Conservation (phyloP, 2,329 filamentous ascomycete species). For the Pseudogymnoascus sp. region DNA sequence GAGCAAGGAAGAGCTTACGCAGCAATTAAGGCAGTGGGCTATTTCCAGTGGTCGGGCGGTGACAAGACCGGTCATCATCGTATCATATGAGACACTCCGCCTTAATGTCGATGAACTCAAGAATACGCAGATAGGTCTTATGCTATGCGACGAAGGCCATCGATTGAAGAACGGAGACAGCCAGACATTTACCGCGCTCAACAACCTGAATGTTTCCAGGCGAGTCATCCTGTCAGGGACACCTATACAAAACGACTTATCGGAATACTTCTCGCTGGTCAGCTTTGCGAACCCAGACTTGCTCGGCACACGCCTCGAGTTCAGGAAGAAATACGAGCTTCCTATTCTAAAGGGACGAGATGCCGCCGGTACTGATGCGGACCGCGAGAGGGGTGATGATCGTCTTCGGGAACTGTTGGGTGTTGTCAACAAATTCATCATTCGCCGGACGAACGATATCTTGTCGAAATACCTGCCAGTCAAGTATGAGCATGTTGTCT, state of each 20-base stretch:
- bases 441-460: slow-evolving; percentile 94
- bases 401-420: slow-evolving; percentile 72
- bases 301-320: slow-evolving; percentile 80
- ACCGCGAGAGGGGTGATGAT: slow-evolving; percentile 76
- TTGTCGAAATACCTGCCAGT: slow-evolving; percentile 94
- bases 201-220: slow-evolving; percentile 79
- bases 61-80: slow-evolving; percentile 88
- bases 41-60: slow-evolving; percentile 84
- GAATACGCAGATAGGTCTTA: slow-evolving; percentile 80
- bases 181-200: slow-evolving; percentile 87
- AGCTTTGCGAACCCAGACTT: slow-evolving; percentile 95
- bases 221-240: slow-evolving; percentile 94
- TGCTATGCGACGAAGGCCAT: slow-evolving; percentile 95
- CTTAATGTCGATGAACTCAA: slow-evolving; percentile 86
- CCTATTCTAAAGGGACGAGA: slow-evolving; percentile 89
- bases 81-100: slow-evolving; percentile 93
- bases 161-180: slow-evolving; percentile 94
- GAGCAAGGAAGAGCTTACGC: slow-evolving; percentile 83
- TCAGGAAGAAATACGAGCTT: slow-evolving; percentile 87
- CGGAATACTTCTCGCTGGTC: slow-evolving; percentile 91
- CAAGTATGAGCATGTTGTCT: slow-evolving; percentile 99
- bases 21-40: slow-evolving; percentile 90
- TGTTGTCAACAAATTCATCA: slow-evolving; percentile 97
- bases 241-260: slow-evolving; percentile 97
- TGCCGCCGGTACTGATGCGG: slow-evolving; percentile 76